Percentiles rank a stretch among this genome's conserved stretches.
phyloP scores from a whole-genome alignment of 2,329 filamentous ascomycete species.

The Ceratocystis albifundus region DNA sequence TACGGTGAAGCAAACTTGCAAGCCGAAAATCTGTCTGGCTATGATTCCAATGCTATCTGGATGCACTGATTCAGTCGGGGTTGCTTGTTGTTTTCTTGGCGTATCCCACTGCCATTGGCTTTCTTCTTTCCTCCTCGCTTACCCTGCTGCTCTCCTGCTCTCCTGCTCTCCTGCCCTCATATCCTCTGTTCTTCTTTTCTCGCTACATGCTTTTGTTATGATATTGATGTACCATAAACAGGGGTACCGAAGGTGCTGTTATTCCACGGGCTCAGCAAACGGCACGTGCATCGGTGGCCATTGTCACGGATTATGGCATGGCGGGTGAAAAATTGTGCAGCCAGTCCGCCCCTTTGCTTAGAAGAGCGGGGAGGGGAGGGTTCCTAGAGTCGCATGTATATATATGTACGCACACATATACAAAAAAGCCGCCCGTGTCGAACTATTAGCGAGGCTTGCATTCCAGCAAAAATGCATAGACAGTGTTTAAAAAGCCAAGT shows the following conservation, averaged over 20 bases:
- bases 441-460: too few relatives aligned
- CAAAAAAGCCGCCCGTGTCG: neutral
- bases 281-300: constrained; percentile 11
- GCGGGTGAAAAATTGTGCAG: constrained; percentile 7
- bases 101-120: too few relatives aligned
- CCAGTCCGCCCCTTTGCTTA: neutral
- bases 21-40: too few relatives aligned
- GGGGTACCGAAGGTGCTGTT: neutral
- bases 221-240: neutral
- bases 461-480: too few relatives aligned
- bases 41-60: too few relatives aligned
- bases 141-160: too few relatives aligned
- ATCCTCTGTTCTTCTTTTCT: neutral
- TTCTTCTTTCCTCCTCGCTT: too few relatives aligned
- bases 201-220: neutral
- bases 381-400: neutral
- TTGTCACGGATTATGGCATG: constrained; percentile 2
- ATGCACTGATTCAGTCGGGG: too few relatives aligned
- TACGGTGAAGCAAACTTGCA: too few relatives aligned
- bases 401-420: neutral
- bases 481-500: too few relatives aligned
- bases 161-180: too few relatives aligned
- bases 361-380: neutral
- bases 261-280: neutral
- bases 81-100: too few relatives aligned